Percentiles rank a stretch among this genome's conserved stretches.
phyloP scores from a whole-genome alignment of 306 rosid species.

The Vachellia collinsii region DNA sequence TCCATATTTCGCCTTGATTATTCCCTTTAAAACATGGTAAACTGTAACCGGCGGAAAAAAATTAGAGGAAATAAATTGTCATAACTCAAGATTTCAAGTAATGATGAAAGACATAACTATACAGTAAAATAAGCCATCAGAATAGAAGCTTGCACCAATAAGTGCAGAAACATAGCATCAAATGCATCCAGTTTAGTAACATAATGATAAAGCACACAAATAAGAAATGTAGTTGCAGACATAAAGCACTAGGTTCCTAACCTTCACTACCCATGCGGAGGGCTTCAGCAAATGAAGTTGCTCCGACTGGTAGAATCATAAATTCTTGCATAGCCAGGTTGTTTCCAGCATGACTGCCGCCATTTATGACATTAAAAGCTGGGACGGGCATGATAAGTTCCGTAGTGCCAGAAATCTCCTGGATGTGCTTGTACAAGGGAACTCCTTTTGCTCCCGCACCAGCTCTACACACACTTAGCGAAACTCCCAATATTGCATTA shows the following conservation, averaged over 20 bases:
- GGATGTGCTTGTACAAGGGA: conserved; percentile 90
- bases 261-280: conserved; percentile 98
- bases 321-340: conserved; percentile 98
- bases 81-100: neutral
- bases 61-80: neutral
- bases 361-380: conserved; percentile 96
- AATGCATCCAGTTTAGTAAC: conserved; percentile 14
- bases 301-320: conserved; percentile 95
- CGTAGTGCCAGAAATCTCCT: conserved; percentile 80
- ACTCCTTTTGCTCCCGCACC: conserved; percentile 96
- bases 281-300: conserved; percentile 90
- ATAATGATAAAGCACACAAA: conserved; percentile 12
- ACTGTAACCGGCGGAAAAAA: conserved; percentile 49
- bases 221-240: conserved; percentile 8
- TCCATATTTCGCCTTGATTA: conserved; percentile 93
- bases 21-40: conserved; percentile 86
- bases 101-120: neutral
- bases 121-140: conserved; percentile 26
- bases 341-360: conserved; percentile 98
- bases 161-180: neutral
- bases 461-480: conserved; percentile 91
- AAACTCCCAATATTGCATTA: conserved; percentile 96
- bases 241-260: conserved; percentile 38
- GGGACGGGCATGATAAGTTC: conserved; percentile 99
- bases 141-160: conserved; percentile 11